Evolutionary conservation across 441 rosid genomes (phyloP).

Genomic region (Viola pubescens): DNA sequence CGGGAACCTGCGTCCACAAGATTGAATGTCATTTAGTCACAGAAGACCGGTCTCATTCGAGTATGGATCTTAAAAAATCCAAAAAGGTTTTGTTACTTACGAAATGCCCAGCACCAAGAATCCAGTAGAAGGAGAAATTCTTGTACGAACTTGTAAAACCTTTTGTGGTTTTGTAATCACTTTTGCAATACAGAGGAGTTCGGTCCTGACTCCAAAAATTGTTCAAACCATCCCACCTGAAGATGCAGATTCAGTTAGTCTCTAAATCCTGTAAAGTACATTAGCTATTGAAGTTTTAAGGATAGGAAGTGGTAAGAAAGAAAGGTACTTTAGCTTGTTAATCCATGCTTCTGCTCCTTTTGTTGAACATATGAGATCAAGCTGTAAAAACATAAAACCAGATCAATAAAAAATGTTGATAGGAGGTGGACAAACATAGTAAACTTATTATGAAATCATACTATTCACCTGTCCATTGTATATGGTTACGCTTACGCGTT

Average conservation of each 20-base stretch:
- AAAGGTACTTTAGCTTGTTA: constrained; percentile 28
- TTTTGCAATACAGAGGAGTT: constrained; percentile 29
- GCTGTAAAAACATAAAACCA: constrained; percentile 4
- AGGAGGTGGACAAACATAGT: no score
- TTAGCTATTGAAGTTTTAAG: background rate
- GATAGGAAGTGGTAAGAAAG: background rate
- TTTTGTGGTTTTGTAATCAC: constrained; percentile 16
- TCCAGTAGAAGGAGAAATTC: constrained; percentile 38
- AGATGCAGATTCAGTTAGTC: background rate
- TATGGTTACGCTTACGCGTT: constrained; percentile 26
- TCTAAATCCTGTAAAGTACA: no score
- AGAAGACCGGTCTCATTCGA: no score
- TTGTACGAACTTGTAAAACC: constrained; percentile 27
- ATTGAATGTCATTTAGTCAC: background rate
- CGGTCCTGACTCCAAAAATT: constrained; percentile 20
- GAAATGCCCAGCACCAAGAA: constrained; percentile 44
- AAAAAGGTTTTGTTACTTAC: constrained; percentile 19
- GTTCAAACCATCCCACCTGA: constrained; percentile 35
- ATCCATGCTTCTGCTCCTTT: constrained; percentile 40
- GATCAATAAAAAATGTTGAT: background rate
- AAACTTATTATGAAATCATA: background rate
- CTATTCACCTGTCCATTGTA: constrained; percentile 34
- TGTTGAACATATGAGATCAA: constrained; percentile 38
- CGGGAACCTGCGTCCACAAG: constrained; percentile 24
- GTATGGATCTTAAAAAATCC: no score